Base-by-base conservation (phyloP, 108 stramenopile species). In the Cyclotella sp. region DNA sequence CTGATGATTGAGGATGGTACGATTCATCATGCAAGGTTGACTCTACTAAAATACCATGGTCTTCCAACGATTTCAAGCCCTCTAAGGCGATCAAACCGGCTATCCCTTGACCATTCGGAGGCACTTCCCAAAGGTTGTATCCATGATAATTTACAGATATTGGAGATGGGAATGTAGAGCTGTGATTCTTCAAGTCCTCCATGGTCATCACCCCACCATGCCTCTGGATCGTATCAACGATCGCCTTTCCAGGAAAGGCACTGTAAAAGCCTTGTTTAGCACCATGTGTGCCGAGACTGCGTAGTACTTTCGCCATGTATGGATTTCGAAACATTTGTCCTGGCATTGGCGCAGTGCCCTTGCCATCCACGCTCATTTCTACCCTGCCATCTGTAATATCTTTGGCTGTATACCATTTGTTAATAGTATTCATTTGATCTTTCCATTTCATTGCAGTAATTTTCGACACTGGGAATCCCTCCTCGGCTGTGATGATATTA, bases 31-130 rank as follows among this genome's bases (percentile, higher is more conserved):
- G 10, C 16, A 69, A 76, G 21, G 70, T 64, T 27, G 80, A 49
- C 21, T 44, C 40, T 18, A 76, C 40, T 73, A 79, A 42, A 16
- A 68, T 39, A 62, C 68, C 76, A 52, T 70, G 44, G 4, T 85
- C 58, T 59, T 88, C 86, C 40, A 92, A 64, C 28, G 84, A 53
- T 26, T 83, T 65, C 43, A 98, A 72, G 27, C 93, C 94, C 28
- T 86, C 87, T 45, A 99, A 84, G 10, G 97, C 98, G 74, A 98
- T 89, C 40, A 98, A 80, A 10, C 89, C 97, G 19, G 97, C 94
- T 22, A 98, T 84, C 8, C 98, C 98, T 76, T 98, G 97, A 26
- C 97, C 95, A 69, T 93, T 95, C 13, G 99, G 99, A 16, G 99
- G 99, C 19, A 93, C 84, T 73, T 99, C 94, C 88, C 92, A 95